Conservation (phyloP, 2,329 filamentous ascomycete species). For the Huntiella abstrusa region DNA sequence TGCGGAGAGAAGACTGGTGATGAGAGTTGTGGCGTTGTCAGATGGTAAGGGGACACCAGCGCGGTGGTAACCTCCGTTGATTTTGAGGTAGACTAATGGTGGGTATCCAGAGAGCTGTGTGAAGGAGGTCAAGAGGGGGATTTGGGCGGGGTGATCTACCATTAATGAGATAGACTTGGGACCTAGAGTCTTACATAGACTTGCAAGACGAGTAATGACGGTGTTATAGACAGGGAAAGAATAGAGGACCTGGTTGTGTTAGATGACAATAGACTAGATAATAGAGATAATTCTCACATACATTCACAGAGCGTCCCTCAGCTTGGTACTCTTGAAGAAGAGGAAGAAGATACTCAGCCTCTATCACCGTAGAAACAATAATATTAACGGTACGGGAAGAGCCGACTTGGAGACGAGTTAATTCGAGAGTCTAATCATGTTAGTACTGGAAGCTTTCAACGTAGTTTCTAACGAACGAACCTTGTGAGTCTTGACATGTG, state of each 20-base stretch:
- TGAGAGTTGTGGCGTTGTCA: slow-evolving; percentile 24
- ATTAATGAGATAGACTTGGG: slow-evolving; percentile 41
- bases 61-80: slow-evolving; percentile 54
- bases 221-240: slow-evolving; percentile 49
- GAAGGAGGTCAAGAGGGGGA: slow-evolving; percentile 27
- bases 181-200: slow-evolving; percentile 36
- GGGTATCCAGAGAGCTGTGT: slow-evolving; percentile 24
- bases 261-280: background rate
- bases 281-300: slow-evolving; percentile 18
- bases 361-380: slow-evolving; percentile 55
- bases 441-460: background rate
- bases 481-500: slow-evolving; percentile 75
- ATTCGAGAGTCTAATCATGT: slow-evolving; percentile 37
- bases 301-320: slow-evolving; percentile 37
- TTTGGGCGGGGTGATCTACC: slow-evolving; percentile 47
- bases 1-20: slow-evolving; percentile 25
- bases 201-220: slow-evolving; percentile 38
- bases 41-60: slow-evolving; percentile 43
- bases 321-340: slow-evolving; percentile 38
- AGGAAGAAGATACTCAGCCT: slow-evolving; percentile 48
- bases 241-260: slow-evolving; percentile 39
- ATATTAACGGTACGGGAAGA: slow-evolving; percentile 33
- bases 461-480: slow-evolving; percentile 27
- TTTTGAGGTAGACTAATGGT: slow-evolving; percentile 48
- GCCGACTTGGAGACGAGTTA: slow-evolving; percentile 53